Base-by-base conservation (phyloP, 305 asterid genomes). In the Fraxinus greggii region DNA sequence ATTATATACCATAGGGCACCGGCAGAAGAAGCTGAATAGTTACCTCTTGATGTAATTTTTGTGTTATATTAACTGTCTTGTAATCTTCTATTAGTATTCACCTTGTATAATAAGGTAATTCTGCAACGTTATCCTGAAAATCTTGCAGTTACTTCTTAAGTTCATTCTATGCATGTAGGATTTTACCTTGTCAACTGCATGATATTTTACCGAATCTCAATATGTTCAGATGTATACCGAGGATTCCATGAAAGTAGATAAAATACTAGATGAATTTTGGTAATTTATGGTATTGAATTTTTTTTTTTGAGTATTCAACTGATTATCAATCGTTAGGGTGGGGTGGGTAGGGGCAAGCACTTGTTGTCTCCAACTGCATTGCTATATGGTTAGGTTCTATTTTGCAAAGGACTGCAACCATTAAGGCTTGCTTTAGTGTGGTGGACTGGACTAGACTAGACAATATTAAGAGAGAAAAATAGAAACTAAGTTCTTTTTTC, bases 1-100 rank as follows among this genome's bases (percentile, higher is more conserved):
- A 86, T 86, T 86, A 42, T 85, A 81, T 93, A 92, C 86, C 92
- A 86, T 87, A 89, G 86, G 82, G 88, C 98, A 76, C 90, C 92
- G 26, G 83, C 85, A 45, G 93, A 86, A 81, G 94, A 92, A 86
- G 83, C 85, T 86, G 78, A 74, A 36, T 84, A 88, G 74, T 83
- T 75, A 59, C 81, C 73, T 83, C 54, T 85, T 83, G 72, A 78
- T 85, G 83, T 78, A 31, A 65, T 21, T 75, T 63, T 31, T 45
- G 70, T 74, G 81, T 85, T 88, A 80, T 84, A 84, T 77, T 83
- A 36, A 78, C 82, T 78, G 70, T 69, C 76, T 45, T 45, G 56
- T 59, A 32, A 76, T 45, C 79, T 76, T 51, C 12, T 48, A 74
- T 74, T 7, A 36, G 70, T 3, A 23, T 74, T 70, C 17, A 48